Base-by-base conservation (phyloP, 2,329 filamentous ascomycete species). In the Macrophomina phaseolina region DNA sequence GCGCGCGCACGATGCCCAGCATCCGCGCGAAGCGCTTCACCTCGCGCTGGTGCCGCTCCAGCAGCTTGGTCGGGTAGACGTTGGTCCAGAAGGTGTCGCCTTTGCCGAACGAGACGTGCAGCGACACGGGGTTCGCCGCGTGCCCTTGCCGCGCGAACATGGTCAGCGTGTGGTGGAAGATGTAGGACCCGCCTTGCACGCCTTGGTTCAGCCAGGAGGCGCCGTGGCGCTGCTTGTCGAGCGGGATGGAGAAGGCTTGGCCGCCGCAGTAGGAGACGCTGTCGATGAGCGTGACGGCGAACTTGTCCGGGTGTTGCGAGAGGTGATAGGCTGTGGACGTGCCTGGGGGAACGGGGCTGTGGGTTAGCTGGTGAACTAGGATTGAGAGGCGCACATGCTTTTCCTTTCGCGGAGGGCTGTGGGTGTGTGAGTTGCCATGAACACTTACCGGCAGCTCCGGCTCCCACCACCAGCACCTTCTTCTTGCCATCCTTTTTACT, bases 251-350 rank as follows among this genome's bases (percentile, higher is more conserved):
- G 69, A 85, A 87, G 0, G 86, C 87, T 72, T 88, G 86, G 4
- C 87, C 87, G 65, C 87, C 87, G 65, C 87, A 86, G 52, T 88
- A 85, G 55, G 84, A 78, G 11, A 84, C 84, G 5, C 72, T 81
- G 78, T 79, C 77, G 28, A 90, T 80, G 14, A 92, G 71, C 0
- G 88, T 91, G 12, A 91, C 82, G 51, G 87, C 84, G 78, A 89
- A 91, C 69, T 84, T 85, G 45, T 90, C 84, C 0, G 86, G 86
- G 69, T 91, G 88, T 56, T 90, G 84, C 55, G 88, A 84, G 34
- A 91, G 82, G 36, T 89, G 89, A 36, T 89, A 84, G 11, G 89
- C 89, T 74, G 89, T 91, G 65, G 87, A 87, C 88, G 84, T 84
- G 71, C 82, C 82, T 84, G 61, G 68, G 60, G 68, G 62, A 16